These are phyloP conservation scores for Xerocomus minutiporus DNA, from an alignment of 1,284 basidiomycete genomes.

Conservation along the genomic window DNA sequence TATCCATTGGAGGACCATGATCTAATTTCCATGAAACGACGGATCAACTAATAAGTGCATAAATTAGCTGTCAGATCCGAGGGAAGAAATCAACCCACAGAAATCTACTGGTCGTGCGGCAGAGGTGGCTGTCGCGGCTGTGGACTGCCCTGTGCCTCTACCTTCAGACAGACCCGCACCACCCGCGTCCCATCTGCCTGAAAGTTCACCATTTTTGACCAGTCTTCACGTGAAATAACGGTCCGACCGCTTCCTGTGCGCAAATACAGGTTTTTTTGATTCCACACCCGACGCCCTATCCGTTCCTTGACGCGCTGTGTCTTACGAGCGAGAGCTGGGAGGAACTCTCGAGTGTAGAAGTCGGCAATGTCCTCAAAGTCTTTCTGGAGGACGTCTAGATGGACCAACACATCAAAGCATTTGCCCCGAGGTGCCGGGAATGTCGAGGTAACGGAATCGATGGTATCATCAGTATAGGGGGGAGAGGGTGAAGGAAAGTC, in stretches of 20 bases:
- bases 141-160: not conserved
- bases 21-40: slow-evolving; percentile 21
- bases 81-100: slow-evolving; percentile 19
- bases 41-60: slow-evolving; percentile 22
- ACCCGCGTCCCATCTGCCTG: slow-evolving; percentile 2
- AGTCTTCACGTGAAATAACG: slow-evolving; percentile 32
- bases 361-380: slow-evolving; percentile 48
- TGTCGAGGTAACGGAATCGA: slow-evolving; percentile 17
- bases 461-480: slow-evolving; percentile 35
- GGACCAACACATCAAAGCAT: slow-evolving; percentile 49
- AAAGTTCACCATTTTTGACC: slow-evolving; percentile 39
- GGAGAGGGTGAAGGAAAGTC: slow-evolving; percentile 29
- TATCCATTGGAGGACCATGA: not conserved
- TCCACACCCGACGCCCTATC: slow-evolving; percentile 67
- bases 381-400: slow-evolving; percentile 50
- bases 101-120: slow-evolving; percentile 13
- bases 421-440: slow-evolving; percentile 29
- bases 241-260: slow-evolving; percentile 29
- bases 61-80: not conserved
- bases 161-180: not conserved
- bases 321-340: slow-evolving; percentile 46
- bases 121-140: slow-evolving; percentile 5
- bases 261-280: slow-evolving; percentile 52
- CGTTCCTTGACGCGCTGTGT: slow-evolving; percentile 61
- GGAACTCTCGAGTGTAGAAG: slow-evolving; percentile 39